A percentile compares a stretch with the other conserved stretches of the same genome.
These are phyloP conservation scores for Pseudonitzschia multiseries DNA, from an alignment of 108 stramenopile genomes.

Conservation along the genomic window DNA sequence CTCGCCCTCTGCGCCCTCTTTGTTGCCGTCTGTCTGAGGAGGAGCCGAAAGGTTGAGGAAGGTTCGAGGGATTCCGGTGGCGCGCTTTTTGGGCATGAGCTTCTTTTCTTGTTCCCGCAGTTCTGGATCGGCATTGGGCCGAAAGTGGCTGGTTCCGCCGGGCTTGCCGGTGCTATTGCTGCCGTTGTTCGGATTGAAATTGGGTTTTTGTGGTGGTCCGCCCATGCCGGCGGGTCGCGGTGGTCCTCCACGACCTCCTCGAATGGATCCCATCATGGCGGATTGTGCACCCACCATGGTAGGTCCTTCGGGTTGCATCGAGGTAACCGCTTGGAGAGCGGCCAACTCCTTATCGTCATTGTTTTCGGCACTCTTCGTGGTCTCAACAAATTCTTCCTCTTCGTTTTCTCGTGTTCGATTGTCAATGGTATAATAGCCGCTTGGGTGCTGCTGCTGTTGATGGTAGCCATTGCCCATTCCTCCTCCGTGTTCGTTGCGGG, in stretches of 20 bases:
- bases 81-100: slow-evolving; percentile 57
- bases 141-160: slow-evolving; percentile 14
- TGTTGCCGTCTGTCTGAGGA: slow-evolving; percentile 38
- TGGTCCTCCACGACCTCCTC: slow-evolving; percentile 17
- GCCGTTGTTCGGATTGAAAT: neutral
- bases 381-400: slow-evolving; percentile 68
- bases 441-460: slow-evolving; percentile 30
- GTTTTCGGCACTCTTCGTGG: slow-evolving; percentile 5
- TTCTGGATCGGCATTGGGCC: slow-evolving; percentile 85
- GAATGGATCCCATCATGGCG: slow-evolving; percentile 10
- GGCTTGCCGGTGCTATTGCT: neutral
- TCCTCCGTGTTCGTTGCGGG: slow-evolving; percentile 37
- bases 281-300: slow-evolving; percentile 36
- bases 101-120: slow-evolving; percentile 71
- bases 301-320: slow-evolving; percentile 35
- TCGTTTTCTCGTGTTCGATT: slow-evolving; percentile 47
- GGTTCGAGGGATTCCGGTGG: slow-evolving; percentile 82
- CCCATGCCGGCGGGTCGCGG: slow-evolving; percentile 17
- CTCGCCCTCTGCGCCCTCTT: slow-evolving; percentile 35
- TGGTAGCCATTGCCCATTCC: slow-evolving; percentile 12
- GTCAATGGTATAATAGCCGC: slow-evolving; percentile 82
- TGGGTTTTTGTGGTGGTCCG: slow-evolving; percentile 11
- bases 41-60: slow-evolving; percentile 69
- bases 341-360: slow-evolving; percentile 74
- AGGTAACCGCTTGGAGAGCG: slow-evolving; percentile 77